Conservation (phyloP, 768 basidiomycete genomes). For the Podaxis sp. region DNA sequence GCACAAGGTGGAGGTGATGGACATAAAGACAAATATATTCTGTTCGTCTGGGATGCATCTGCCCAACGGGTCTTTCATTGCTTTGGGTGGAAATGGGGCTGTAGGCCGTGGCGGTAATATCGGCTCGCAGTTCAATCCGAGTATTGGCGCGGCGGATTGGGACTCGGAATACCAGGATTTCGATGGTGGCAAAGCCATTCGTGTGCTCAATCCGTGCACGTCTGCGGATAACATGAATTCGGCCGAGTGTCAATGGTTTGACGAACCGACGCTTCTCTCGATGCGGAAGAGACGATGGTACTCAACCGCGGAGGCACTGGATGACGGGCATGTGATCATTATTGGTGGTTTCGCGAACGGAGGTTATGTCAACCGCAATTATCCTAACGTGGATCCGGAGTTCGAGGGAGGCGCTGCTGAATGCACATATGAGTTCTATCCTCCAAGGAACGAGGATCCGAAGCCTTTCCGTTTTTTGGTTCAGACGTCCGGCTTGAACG, state of each 20-base stretch:
- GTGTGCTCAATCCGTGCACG: constrained; percentile 78
- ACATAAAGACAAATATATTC: constrained; percentile 72
- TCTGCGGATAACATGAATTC: constrained; percentile 45
- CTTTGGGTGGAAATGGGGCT: constrained; percentile 80
- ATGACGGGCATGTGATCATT: constrained; percentile 75
- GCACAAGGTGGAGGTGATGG: constrained; percentile 63
- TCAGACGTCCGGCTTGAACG: constrained; percentile 73
- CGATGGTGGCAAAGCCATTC: constrained; percentile 78
- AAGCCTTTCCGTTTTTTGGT: constrained; percentile 66
- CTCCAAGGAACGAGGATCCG: constrained; percentile 48
- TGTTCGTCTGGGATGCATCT: constrained; percentile 83
- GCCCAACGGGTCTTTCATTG: constrained; percentile 73
- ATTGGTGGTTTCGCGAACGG: constrained; percentile 82
- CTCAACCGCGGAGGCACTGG: constrained; percentile 69
- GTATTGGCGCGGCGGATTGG: constrained; percentile 47
- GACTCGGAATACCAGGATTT: constrained; percentile 76
- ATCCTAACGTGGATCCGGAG: constrained; percentile 63
- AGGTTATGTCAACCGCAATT: constrained; percentile 78
- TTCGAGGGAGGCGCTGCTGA: constrained; percentile 72
- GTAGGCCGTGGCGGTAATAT: constrained; percentile 64
- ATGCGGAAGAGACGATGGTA: constrained; percentile 80
- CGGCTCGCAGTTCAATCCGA: constrained; percentile 48
- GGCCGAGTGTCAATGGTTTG: constrained; percentile 68
- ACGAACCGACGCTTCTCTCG: constrained; percentile 56
- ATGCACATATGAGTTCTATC: constrained; percentile 83